Evolutionary conservation across 352 stramenopile genomes (phyloP).

Genomic region (Phytophthora nicotianae): DNA sequence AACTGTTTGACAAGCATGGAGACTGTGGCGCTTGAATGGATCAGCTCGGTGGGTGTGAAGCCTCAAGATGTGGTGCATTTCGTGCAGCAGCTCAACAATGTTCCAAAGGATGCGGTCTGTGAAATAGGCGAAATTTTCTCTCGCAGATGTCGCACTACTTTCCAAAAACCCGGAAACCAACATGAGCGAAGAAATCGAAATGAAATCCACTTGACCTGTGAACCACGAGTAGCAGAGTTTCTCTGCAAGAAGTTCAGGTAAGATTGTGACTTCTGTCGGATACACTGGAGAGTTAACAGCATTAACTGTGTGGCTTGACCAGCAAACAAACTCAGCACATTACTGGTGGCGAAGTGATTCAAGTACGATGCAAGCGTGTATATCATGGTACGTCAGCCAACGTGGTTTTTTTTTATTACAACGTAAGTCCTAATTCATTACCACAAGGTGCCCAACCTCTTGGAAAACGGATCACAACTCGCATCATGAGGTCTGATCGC

Average conservation of each 20-base stretch:
- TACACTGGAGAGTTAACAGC: background rate
- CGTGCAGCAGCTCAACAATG: constrained; percentile 51
- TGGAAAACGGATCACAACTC: background rate
- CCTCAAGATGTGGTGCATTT: constrained; percentile 43
- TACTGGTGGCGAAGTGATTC: constrained; percentile 55
- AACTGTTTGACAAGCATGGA: constrained; percentile 29
- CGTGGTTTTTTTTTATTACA: background rate
- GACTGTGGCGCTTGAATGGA: constrained; percentile 59
- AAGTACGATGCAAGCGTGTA: constrained; percentile 51
- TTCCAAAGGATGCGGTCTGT: constrained; percentile 53
- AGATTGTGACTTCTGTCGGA: background rate
- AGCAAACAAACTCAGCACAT: constrained; percentile 50
- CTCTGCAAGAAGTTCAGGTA: constrained; percentile 68
- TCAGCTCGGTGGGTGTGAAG: constrained; percentile 36
- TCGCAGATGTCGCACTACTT: constrained; percentile 4
- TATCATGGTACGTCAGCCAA: constrained; percentile 8
- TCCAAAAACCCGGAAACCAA: background rate
- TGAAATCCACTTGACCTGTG: constrained; percentile 52
- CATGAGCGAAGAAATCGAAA: constrained; percentile 22
- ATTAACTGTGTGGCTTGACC: background rate
- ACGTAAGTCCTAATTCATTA: background rate
- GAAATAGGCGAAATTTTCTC: constrained; percentile 53
- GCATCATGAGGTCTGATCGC: background rate
- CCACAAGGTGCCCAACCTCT: constrained; percentile 1
- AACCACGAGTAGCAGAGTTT: constrained; percentile 54